Evolutionary conservation across 306 rosid genomes (phyloP).

Genomic region (Castanea mollissima): DNA sequence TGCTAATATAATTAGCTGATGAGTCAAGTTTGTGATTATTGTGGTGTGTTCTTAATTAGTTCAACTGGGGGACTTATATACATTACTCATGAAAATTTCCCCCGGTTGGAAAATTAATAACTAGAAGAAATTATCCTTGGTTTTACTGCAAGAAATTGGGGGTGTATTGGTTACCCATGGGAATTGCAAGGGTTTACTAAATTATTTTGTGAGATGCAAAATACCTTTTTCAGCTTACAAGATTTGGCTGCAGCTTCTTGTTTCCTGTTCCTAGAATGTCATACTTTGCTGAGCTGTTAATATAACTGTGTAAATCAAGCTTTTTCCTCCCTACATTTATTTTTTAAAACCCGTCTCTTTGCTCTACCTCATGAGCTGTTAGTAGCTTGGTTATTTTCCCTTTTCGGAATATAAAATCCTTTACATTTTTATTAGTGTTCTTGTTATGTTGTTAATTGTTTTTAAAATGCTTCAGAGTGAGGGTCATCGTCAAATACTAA

Average conservation of each 20-base stretch:
- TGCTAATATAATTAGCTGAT: conserved; percentile 23
- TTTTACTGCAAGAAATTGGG: neutral
- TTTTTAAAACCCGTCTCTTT: neutral
- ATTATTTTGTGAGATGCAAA: neutral
- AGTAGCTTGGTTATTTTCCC: neutral
- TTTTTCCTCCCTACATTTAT: neutral
- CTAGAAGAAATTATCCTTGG: neutral
- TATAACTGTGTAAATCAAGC: neutral
- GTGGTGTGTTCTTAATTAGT: neutral
- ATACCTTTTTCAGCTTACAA: neutral
- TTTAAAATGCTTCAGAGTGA: conserved; percentile 65
- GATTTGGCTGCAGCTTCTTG: neutral
- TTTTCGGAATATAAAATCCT: conserved; percentile 5
- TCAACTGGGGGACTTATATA: neutral
- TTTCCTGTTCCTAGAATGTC: neutral
- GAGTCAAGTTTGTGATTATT: conserved; percentile 2
- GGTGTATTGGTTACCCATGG: neutral
- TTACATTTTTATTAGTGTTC: conserved; percentile 9
- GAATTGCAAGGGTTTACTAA: too few species aligned
- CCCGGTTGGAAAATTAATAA: neutral
- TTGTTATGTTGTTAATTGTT: conserved; percentile 4
- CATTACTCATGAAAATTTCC: neutral
- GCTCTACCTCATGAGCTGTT: neutral
- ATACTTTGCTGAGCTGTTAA: neutral
- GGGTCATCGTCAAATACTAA: conserved; percentile 98